Evolutionary conservation across 2,329 filamentous ascomycete genomes (phyloP).

Genomic region (Periconia digitata): DNA sequence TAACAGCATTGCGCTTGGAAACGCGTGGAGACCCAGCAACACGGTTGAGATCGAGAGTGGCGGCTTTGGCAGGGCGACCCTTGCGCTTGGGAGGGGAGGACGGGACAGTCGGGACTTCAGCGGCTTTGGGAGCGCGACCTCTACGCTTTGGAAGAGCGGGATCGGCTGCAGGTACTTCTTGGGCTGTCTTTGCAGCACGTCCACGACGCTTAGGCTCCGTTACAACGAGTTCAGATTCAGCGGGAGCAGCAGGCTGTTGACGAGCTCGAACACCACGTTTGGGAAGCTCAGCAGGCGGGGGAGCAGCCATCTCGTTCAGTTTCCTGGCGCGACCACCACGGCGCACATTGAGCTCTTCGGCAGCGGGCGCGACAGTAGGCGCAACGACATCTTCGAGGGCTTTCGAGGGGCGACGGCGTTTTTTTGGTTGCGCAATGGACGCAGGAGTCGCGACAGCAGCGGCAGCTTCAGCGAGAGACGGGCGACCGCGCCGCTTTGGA

Average conservation of each 20-base stretch:
- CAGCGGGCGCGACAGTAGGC: conserved; percentile 8
- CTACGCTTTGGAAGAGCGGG: conserved; percentile 11
- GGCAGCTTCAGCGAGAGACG: conserved; percentile 10
- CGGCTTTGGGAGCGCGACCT: conserved; percentile 16
- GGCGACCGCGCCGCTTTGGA: conserved; percentile 26
- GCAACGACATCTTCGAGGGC: conserved; percentile 2
- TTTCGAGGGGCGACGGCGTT: conserved; percentile 25
- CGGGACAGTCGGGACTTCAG: not conserved
- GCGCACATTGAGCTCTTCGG: conserved; percentile 13
- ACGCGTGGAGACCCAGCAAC: conserved; percentile 25
- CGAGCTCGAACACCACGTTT: conserved; percentile 14
- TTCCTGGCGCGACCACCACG: conserved; percentile 10
- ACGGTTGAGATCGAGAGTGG: conserved; percentile 13
- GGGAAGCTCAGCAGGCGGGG: conserved; percentile 3
- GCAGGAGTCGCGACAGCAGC: not conserved
- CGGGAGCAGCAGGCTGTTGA: conserved; percentile 5
- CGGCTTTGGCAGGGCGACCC: conserved; percentile 11
- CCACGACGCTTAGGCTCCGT: not conserved
- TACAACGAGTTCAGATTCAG: not conserved
- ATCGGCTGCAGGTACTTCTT: conserved; percentile 4
- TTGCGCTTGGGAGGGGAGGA: conserved; percentile 12
- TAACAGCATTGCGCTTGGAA: conserved; percentile 15
- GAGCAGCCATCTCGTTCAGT: conserved; percentile 4
- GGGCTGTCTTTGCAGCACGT: not conserved
- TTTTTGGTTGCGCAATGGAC: conserved; percentile 14